Percentiles rank a stretch among this genome's conserved stretches.
phyloP scores from a whole-genome alignment of 2,329 filamentous ascomycete species.

The Penicillium sp. region DNA sequence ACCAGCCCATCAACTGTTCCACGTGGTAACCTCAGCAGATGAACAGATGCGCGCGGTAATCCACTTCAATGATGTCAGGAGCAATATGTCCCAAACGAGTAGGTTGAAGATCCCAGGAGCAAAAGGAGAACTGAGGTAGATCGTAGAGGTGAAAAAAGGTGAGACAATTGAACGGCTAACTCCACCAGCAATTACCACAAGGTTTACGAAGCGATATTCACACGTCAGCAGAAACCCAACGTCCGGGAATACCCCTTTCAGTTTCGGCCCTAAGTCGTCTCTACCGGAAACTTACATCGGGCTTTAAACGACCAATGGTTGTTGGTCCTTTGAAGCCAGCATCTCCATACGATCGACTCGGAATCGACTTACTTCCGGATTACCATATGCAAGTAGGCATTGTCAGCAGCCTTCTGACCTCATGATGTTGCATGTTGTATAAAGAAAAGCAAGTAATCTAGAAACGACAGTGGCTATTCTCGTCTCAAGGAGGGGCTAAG shows the following conservation, averaged over 20 bases:
- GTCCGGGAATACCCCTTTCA: neutral
- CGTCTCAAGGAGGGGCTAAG: neutral
- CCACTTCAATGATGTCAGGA: neutral
- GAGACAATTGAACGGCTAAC: neutral
- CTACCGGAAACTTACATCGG: neutral
- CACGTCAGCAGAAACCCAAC: neutral
- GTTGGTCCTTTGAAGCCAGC: neutral
- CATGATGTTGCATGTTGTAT: neutral
- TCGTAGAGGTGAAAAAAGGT: neutral
- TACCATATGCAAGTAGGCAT: neutral
- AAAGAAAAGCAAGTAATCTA: neutral
- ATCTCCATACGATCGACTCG: neutral
- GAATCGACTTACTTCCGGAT: neutral
- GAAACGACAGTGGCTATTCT: no score
- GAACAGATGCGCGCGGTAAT: neutral
- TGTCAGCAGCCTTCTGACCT: neutral
- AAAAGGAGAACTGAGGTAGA: no score
- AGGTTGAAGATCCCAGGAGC: neutral
- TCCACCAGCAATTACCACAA: neutral
- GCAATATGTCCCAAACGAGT: no score
- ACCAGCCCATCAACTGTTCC: neutral
- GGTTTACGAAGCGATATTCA: neutral
- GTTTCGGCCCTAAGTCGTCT: neutral
- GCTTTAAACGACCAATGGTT: neutral
- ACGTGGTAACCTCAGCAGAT: neutral